These are phyloP conservation scores for Entoloma clypeatum DNA, from an alignment of 1,284 basidiomycete genomes.

Conservation along the genomic window DNA sequence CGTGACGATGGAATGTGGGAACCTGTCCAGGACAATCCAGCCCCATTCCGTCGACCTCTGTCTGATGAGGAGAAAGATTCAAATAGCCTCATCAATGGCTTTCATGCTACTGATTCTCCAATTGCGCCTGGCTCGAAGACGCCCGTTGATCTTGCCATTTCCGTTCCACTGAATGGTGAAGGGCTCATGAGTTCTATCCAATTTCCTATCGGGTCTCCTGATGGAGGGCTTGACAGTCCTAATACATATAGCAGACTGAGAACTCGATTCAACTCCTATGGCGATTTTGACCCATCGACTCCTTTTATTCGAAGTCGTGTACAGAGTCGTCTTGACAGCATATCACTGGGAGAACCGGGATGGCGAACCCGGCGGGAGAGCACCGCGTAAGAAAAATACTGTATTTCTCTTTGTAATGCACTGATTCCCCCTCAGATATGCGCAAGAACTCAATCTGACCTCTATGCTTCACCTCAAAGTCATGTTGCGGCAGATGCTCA, in stretches of 20 bases:
- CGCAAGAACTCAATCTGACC: conserved; percentile 76
- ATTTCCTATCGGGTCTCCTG: conserved; percentile 74
- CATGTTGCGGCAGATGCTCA: conserved; percentile 89
- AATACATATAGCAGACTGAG: conserved; percentile 43
- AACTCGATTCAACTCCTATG: conserved; percentile 63
- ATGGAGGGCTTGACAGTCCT: conserved; percentile 59
- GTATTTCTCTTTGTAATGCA: conserved; percentile 5
- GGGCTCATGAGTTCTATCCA: conserved; percentile 67
- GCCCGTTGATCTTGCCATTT: conserved; percentile 52
- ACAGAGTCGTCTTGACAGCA: conserved; percentile 67
- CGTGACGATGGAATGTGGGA: conserved; percentile 46
- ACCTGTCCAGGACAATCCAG: conserved; percentile 54
- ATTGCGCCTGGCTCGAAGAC: conserved; percentile 45
- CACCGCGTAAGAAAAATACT: conserved; percentile 58
- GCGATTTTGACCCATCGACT: conserved; percentile 62
- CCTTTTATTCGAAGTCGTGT: conserved; percentile 80
- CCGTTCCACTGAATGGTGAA: conserved; percentile 46
- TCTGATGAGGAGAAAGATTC: conserved; percentile 75
- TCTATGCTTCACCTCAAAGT: conserved; percentile 85
- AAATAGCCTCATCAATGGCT: conserved; percentile 36
- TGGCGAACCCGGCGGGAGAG: conserved; percentile 75
- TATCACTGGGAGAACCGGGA: too few relatives aligned
- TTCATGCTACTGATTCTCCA: conserved; percentile 43
- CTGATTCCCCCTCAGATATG: conserved; percentile 48
- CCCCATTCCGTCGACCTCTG: conserved; percentile 79